These are phyloP conservation scores for Senna tora DNA, from an alignment of 306 rosid species.

Conservation along the genomic window DNA sequence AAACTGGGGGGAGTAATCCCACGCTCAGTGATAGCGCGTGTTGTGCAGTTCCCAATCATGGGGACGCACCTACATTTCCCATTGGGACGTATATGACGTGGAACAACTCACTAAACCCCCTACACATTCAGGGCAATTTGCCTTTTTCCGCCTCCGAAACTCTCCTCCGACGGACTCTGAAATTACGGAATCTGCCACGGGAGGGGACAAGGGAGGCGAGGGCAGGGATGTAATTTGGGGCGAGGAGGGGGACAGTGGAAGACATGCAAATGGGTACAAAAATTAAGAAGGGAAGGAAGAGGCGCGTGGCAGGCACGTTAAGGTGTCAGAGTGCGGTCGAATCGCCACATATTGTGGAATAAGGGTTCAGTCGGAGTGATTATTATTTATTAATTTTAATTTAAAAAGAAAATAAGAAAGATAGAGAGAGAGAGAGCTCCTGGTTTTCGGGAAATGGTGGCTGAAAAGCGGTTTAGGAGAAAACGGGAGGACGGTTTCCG, in stretches of 20 bases:
- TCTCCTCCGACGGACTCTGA: background rate
- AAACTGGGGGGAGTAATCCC: slow-evolving; percentile 1
- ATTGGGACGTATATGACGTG: slow-evolving; percentile 44
- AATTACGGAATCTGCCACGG: slow-evolving; percentile 21
- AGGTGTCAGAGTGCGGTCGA: slow-evolving; percentile 87
- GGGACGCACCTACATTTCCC: slow-evolving; percentile 24
- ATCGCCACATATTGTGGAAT: slow-evolving; percentile 85
- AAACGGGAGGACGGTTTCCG: slow-evolving; percentile 52
- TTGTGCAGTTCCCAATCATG: slow-evolving; percentile 39
- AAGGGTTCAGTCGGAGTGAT: slow-evolving; percentile 36
- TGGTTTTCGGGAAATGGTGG: slow-evolving; percentile 69
- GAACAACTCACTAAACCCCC: background rate
- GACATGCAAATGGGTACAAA: slow-evolving; percentile 87
- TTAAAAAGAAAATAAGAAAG: background rate
- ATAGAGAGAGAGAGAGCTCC: slow-evolving; percentile 58
- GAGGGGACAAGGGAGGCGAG: background rate
- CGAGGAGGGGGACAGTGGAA: background rate
- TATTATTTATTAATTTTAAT: background rate
- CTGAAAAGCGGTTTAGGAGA: slow-evolving; percentile 34
- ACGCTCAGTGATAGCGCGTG: slow-evolving; percentile 40
- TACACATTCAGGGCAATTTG: too few species aligned
- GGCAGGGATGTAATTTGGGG: slow-evolving; percentile 26
- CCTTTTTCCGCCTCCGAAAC: background rate
- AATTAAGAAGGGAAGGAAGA: slow-evolving; percentile 32
- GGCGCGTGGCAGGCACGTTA: slow-evolving; percentile 92